Evolutionary conservation across 352 stramenopile genomes (phyloP), one percentile per base, ranked within the genome.

Genomic region (Pythium oligandrum): DNA sequence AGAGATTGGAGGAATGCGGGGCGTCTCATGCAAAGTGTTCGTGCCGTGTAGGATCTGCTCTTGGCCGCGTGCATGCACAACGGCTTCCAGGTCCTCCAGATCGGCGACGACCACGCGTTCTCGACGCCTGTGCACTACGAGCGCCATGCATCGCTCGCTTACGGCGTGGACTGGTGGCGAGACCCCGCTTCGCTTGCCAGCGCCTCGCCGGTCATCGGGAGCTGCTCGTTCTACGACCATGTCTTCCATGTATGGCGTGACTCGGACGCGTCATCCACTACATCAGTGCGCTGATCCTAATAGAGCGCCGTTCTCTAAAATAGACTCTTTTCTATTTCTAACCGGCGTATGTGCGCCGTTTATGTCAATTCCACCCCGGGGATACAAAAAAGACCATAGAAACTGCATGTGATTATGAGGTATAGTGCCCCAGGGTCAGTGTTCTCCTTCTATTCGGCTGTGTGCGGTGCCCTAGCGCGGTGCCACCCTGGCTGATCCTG

Each of bases 21-120:
- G 17, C 17, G 17, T 26, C 17, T 26, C 17, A 26, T 26, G 17
- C 17, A 26, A 26, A 26, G 17, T 26, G 17, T 26, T 26, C 17
- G 17, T 26, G 17, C 36, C 34, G 6, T 49, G 31, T 48, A 93
- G 80, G 70, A 88, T 31, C 63, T 83, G 31, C 59, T 94, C 37
- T 61, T 94, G 38, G 78, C 83, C 2, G 83, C 83, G 1, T 94
- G 83, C 53, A 94, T 94, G 83, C 81, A 94, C 63, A 87, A 90
- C 50, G 79, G 82, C n/a, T 94, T 94, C 46, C 83, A 92, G 35
- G 67, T 94, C 35, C 65, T 92, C 52, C 55, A 66, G 40, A 51
- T 69, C 10, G 35, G 31, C 2, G 32, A 34, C 3, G 40, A 34
- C 30, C 33, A 48, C 12, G 49, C 49, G 39, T 45, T 86, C 39